A percentile compares a stretch with the other conserved stretches of the same genome.
Conservation (phyloP, 2,329 filamentous ascomycete species). For the Xylaria sp. region DNA sequence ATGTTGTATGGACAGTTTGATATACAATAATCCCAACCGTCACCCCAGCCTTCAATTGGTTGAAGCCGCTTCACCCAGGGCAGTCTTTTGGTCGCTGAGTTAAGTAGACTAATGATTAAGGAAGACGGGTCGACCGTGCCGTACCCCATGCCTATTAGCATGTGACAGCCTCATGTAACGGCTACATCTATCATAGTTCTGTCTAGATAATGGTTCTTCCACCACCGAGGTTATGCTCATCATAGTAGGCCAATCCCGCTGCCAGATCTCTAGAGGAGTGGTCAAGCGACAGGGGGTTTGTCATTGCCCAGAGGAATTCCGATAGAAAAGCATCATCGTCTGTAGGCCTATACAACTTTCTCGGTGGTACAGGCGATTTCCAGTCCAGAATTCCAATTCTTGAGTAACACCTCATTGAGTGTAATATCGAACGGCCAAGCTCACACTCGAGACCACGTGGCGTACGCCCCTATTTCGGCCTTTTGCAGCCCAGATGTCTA, state of each 20-base stretch:
- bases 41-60: neutral
- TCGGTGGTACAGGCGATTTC: conserved; percentile 14
- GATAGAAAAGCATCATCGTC: neutral
- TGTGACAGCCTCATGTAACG: neutral
- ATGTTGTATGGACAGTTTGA: neutral
- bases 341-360: conserved; percentile 10
- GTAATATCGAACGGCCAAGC: conserved; percentile 30
- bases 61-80: neutral
- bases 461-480: conserved; percentile 30
- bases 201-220: conserved; percentile 7
- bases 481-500: conserved; percentile 33
- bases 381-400: conserved; percentile 32
- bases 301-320: neutral
- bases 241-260: neutral
- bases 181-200: too few relatives aligned
- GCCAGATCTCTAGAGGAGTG: too few relatives aligned
- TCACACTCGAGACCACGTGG: conserved; percentile 32
- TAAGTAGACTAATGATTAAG: neutral
- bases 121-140: neutral
- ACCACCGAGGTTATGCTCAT: neutral
- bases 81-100: neutral
- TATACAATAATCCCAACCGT: neutral
- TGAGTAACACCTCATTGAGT: conserved; percentile 35
- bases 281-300: neutral
- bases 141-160: neutral